Percentiles rank a stretch among this genome's conserved stretches.
These are phyloP conservation scores for Ceratobasidium sp. DNA, from an alignment of 1,284 basidiomycete genomes.

Conservation along the genomic window DNA sequence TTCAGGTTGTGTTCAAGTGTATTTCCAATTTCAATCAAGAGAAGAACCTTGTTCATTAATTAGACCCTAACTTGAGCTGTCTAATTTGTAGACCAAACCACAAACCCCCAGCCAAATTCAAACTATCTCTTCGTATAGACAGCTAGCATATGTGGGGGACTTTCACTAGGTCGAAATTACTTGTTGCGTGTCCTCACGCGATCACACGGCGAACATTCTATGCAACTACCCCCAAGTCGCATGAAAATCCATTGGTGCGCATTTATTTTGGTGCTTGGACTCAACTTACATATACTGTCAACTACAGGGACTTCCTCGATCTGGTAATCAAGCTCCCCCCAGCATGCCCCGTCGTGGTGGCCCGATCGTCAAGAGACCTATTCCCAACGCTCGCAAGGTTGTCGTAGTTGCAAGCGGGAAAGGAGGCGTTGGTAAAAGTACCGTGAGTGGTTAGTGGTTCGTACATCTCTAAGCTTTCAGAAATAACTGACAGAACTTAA, in stretches of 20 bases:
- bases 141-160: no score
- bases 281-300: not conserved
- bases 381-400: slow-evolving; percentile 76
- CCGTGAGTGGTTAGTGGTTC: slow-evolving; percentile 76
- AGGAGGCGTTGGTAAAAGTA: slow-evolving; percentile 97
- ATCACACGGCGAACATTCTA: not conserved
- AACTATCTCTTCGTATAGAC: no score
- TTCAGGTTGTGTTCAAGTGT: no score
- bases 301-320: slow-evolving; percentile 44
- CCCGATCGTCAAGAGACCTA: slow-evolving; percentile 60
- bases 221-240: not conserved
- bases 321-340: slow-evolving; percentile 40
- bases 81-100: no score
- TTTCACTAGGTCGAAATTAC: no score
- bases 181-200: not conserved
- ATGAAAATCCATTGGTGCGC: slow-evolving; percentile 33
- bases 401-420: slow-evolving; percentile 94
- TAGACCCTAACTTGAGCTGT: no score
- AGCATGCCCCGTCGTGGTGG: slow-evolving; percentile 46
- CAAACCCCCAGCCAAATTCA: no score
- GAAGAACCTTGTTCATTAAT: no score
- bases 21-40: no score
- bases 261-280: not conserved
- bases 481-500: not conserved
- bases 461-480: not conserved